phyloP scores from a whole-genome alignment of 1,284 basidiomycete species.

The Ustilago bromivora region DNA sequence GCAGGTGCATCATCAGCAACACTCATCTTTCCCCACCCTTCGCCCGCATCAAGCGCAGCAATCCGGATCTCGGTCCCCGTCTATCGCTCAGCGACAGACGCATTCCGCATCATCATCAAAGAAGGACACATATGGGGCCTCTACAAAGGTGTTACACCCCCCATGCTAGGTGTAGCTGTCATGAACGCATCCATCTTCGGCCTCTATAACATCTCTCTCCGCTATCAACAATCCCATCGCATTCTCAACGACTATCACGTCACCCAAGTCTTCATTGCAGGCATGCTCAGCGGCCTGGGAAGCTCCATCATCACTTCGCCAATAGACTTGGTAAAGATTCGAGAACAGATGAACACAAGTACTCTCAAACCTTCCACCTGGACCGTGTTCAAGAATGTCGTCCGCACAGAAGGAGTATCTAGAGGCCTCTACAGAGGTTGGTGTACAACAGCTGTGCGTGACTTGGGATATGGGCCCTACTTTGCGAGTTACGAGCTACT shows the following conservation, averaged over 20 bases:
- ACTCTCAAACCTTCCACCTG: constrained; percentile 16
- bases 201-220: constrained; percentile 54
- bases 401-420: constrained; percentile 31
- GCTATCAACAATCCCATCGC: constrained; percentile 25
- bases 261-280: constrained; percentile 54
- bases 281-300: constrained; percentile 53
- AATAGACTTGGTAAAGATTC: constrained; percentile 65
- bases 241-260: constrained; percentile 10
- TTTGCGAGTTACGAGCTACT: constrained; percentile 61
- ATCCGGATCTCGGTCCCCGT: constrained; percentile 19
- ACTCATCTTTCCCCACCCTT: constrained; percentile 10
- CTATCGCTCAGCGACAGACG: constrained; percentile 57
- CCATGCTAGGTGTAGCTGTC: constrained; percentile 63
- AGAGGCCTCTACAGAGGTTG: constrained; percentile 56
- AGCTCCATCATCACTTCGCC: constrained; percentile 60
- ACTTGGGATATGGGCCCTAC: constrained; percentile 62
- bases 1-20: constrained; percentile 11
- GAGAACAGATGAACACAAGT: constrained; percentile 54
- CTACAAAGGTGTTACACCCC: constrained; percentile 63
- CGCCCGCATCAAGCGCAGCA: neutral
- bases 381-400: constrained; percentile 35
- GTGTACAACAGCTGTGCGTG: constrained; percentile 55
- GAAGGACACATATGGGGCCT: constrained; percentile 60
- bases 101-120: constrained; percentile 57
- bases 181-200: constrained; percentile 68